Evolutionary conservation across 2,329 filamentous ascomycete species (phyloP).

Genomic region (Fusarium zealandicum): DNA sequence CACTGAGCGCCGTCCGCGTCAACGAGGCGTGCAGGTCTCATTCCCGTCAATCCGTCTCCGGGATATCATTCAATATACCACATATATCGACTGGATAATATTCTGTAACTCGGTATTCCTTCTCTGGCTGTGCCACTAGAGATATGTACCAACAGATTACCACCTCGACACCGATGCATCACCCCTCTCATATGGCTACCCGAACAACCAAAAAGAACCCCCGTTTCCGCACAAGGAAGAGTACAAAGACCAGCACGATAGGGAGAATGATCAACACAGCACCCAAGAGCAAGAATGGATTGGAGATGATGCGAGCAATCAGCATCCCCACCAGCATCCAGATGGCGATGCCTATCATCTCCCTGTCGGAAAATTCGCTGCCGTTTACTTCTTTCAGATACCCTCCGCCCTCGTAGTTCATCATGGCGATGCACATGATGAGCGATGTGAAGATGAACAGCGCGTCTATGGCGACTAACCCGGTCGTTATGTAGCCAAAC

Average conservation of each 20-base stretch:
- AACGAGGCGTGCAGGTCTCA: too few species aligned
- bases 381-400: slow-evolving; percentile 11
- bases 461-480: slow-evolving; percentile 14
- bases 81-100: too few species aligned
- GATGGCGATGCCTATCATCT: slow-evolving; percentile 28
- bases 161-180: background rate
- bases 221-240: slow-evolving; percentile 20
- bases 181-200: background rate
- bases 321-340: slow-evolving; percentile 32
- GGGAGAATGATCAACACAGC: slow-evolving; percentile 9
- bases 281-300: slow-evolving; percentile 1
- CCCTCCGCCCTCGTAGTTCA: slow-evolving; percentile 32
- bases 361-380: slow-evolving; percentile 22
- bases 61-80: too few species aligned
- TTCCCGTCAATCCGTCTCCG: too few species aligned
- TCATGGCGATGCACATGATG: slow-evolving; percentile 26
- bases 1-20: too few species aligned
- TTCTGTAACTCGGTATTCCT: too few species aligned
- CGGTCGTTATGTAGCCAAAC: background rate
- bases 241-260: slow-evolving; percentile 3
- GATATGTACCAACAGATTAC: too few species aligned
- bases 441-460: slow-evolving; percentile 29
- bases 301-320: slow-evolving; percentile 17
- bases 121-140: too few species aligned
- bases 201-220: slow-evolving; percentile 29